Evolutionary conservation across 208 protist genomes (phyloP).

Genomic region (Naegleria lovaniensis): DNA sequence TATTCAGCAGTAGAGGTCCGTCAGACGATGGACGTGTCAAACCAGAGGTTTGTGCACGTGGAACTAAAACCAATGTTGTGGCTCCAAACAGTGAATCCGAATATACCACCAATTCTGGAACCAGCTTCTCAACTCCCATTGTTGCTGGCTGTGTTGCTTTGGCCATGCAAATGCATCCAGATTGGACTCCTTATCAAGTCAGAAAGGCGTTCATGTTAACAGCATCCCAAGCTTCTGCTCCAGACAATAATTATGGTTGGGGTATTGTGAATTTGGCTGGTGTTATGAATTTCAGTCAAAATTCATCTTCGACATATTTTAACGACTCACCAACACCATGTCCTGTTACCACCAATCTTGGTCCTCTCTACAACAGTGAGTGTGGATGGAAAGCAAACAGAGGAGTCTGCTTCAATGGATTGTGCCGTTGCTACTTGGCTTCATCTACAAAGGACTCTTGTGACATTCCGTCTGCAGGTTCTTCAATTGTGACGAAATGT

Average conservation of each 20-base stretch:
- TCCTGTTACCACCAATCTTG: neutral
- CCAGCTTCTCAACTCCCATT: neutral
- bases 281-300: neutral
- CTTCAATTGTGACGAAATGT: neutral
- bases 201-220: neutral
- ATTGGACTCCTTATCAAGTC: neutral
- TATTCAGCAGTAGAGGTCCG: neutral
- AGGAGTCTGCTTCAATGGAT: neutral
- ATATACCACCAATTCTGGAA: neutral
- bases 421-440: neutral
- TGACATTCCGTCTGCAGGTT: neutral
- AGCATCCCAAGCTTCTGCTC: neutral
- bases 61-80: neutral
- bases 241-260: conserved; percentile 4
- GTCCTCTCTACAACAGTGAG: neutral
- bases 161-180: neutral
- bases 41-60: neutral
- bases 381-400: neutral
- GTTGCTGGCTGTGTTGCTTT: conserved; percentile 12
- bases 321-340: neutral
- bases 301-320: neutral
- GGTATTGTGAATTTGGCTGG: neutral
- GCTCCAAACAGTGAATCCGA: neutral
- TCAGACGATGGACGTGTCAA: neutral
- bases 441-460: neutral